Base-by-base conservation (phyloP, 2,329 filamentous ascomycete species). In the Moelleriella libera region DNA sequence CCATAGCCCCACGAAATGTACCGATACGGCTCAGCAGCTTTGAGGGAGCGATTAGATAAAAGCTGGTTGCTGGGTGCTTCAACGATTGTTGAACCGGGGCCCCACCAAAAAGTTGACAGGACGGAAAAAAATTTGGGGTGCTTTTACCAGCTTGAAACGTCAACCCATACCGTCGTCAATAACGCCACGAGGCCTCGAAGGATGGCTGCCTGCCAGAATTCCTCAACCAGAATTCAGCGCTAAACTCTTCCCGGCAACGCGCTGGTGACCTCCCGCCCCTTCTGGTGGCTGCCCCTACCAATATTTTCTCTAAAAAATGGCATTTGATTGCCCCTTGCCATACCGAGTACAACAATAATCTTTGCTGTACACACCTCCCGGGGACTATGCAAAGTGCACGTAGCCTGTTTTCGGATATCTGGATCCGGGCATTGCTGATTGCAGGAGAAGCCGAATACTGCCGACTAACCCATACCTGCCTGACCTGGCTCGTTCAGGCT, bases 11-110 rank as follows among this genome's bases (percentile, higher is more conserved):
- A 37, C 34, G 12, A 9, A 37, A 37, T 40, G 49, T 50, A 50
- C 46, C 34, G 39, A 31, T 48, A 34, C 49, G 41, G 31, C 8
- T 29, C 21, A 37, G 34, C 34, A 37, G 34, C 12, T 12, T 9
- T 12, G 34, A 37, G 34, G 8, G 34, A 48, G 45, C 53, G 55
- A 59, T 44, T 44, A 30, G 34, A 48, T 44, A 7, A 34, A 21
- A 37, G 31, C 46, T 51, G 42, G 49, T 47, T 53, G 48, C 57
- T 37, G 34, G 34, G 34, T 12, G 12, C 14, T 41, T 21, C 40
- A n/a, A 7, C 54, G 59, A 62, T 63, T 63, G 61, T 63, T 63
- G 61, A 63, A 63, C 60, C 47, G 41, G 54, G 47, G 60, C 53
- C 60, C 61, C 61, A 63, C 61, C 56, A 57, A 53, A 57, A 57